phyloP scores from a whole-genome alignment of 768 basidiomycete species.

The Cystobasidium ongulense region DNA sequence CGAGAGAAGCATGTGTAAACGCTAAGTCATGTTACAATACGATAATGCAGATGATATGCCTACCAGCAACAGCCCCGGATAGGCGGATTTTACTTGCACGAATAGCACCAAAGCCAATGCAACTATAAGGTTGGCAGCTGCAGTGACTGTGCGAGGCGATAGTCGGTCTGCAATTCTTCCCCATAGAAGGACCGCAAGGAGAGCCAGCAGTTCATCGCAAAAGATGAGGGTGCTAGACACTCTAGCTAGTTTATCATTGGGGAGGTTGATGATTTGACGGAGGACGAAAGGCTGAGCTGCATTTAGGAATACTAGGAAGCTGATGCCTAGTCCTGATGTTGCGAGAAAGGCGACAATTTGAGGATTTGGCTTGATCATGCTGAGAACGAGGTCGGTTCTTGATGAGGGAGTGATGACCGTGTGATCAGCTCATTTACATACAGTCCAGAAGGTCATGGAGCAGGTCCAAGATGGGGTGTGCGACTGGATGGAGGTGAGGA shows the following conservation, averaged over 20 bases:
- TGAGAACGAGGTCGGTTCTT: too few species aligned
- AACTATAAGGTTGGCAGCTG: background rate
- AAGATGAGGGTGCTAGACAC: constrained; percentile 32
- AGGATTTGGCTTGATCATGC: background rate
- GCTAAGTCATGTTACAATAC: background rate
- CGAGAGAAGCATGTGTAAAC: background rate
- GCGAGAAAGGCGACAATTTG: constrained; percentile 15
- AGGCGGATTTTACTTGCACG: background rate
- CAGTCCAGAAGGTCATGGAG: too few species aligned
- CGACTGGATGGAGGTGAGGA: background rate
- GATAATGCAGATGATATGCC: background rate
- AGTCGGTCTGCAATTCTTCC: constrained; percentile 16
- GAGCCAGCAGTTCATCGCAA: constrained; percentile 35
- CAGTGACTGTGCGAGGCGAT: constrained; percentile 20
- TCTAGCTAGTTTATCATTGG: background rate
- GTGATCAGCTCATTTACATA: too few species aligned
- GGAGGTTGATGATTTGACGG: background rate
- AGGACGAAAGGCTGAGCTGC: constrained; percentile 31
- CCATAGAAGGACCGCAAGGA: constrained; percentile 30
- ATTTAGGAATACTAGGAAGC: constrained; percentile 36
- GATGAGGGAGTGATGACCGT: too few species aligned
- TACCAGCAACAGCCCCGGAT: constrained; percentile 11
- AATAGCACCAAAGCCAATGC: constrained; percentile 11
- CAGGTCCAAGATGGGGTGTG: too few species aligned
- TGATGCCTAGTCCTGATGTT: constrained; percentile 27